Conservation (phyloP, 108 stramenopile species). For the Stephanodiscus minutulus region DNA sequence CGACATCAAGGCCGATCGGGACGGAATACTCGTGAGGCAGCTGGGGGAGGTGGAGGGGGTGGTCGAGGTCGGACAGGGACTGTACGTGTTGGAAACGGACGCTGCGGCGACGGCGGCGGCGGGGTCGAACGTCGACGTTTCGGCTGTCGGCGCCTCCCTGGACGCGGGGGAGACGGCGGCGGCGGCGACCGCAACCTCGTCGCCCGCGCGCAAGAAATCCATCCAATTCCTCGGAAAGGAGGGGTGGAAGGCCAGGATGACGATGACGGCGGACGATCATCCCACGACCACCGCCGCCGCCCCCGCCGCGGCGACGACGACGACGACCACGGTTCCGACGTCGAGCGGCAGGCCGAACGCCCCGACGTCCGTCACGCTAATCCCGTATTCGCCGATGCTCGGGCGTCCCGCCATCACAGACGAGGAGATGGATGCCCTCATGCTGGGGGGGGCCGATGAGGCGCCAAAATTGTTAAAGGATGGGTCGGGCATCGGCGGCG, state of each 20-base stretch:
- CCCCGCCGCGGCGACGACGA: neutral
- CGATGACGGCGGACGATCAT: neutral
- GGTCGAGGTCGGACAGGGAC: constrained; percentile 79
- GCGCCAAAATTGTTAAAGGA: constrained; percentile 38
- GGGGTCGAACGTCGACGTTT: constrained; percentile 10
- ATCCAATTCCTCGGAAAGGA: constrained; percentile 95
- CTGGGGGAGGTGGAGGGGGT: constrained; percentile 80
- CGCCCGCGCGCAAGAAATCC: constrained; percentile 60
- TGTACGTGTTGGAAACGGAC: constrained; percentile 85
- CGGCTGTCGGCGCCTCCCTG: constrained; percentile 27
- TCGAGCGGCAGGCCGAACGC: constrained; percentile 28
- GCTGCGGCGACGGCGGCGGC: constrained; percentile 30
- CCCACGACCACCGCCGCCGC: constrained; percentile 1
- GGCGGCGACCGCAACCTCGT: constrained; percentile 24
- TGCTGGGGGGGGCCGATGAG: constrained; percentile 82
- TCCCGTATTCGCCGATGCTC: constrained; percentile 63
- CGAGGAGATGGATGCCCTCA: constrained; percentile 91
- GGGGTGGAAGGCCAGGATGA: constrained; percentile 59
- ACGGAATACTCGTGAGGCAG: constrained; percentile 76
- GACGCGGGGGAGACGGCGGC: constrained; percentile 9
- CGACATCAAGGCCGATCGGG: constrained; percentile 86
- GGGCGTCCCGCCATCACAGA: constrained; percentile 85
- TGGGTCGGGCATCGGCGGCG: constrained; percentile 13
- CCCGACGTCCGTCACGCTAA: constrained; percentile 21
- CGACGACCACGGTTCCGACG: constrained; percentile 8